Evolutionary conservation across 768 basidiomycete genomes (phyloP), one percentile per base, ranked within the genome.

Genomic region (Pisolithus tinctorius): DNA sequence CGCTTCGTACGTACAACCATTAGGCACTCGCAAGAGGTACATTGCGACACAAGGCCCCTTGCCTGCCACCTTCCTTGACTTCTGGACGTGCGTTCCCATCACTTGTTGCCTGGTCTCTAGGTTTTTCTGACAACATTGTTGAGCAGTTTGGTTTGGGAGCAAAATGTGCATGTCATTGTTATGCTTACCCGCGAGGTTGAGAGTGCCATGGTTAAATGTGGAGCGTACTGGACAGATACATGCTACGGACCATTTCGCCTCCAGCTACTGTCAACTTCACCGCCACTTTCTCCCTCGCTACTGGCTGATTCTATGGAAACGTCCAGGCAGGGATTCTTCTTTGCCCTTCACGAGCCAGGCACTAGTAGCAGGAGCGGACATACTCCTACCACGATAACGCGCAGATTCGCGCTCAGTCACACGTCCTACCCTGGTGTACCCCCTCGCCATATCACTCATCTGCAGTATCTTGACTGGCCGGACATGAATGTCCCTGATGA

Each of bases 1-100:
- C 63, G 95, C 95, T 9, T 95, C 92, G 27, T 88, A 86, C 61
- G 85, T 98, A 34, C 90, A 90, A 65, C 92, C 94, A 2, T 69
- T 91, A 17, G 85, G 86, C 2, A 94, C 94, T 1, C 74, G 69
- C 29, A 81, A 82, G 64, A 78, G 86, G 45, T 98, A 95, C 62
- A 96, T 98, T 51, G 95, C 94, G 4, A 96, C 95, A 2, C 95
- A 98, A 65, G 95, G 95, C 4, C 95, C 94, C 4, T 71, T 98
- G 8, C 86, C 86, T 9, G 81, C 88, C 26, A 97, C 95, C 0
- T 95, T 84, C 64, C 73, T 75, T 5, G 94, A 98, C 65, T 98
- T 98, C 62, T 98, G 94, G 94, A 89, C 86, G 82, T 90, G 65
- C 69, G 86, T 80, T 14, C 41, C 48, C n/a, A 20, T 37, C 14